Base-by-base conservation (phyloP, 768 basidiomycete genomes). In the Mycena vulgaris region DNA sequence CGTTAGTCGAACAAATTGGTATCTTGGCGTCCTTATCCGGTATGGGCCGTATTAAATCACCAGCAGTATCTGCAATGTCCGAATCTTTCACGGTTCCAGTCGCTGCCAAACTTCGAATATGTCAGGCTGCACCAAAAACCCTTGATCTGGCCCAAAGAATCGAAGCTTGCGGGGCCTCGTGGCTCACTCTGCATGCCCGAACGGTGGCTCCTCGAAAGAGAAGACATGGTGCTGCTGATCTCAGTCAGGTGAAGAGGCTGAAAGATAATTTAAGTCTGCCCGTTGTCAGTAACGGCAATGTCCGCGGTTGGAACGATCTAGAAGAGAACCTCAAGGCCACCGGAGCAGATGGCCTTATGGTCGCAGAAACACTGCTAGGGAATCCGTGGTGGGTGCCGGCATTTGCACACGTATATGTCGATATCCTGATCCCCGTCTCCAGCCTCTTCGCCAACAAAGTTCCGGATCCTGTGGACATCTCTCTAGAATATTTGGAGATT, bases 271-370 rank as follows among this genome's bases (percentile, higher is more conserved):
- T 92, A 6, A 66, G 75, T 2, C 78, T 93, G 6, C 91, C 90
- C 11, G 87, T 94, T 58, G 80, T 95, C 55, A 93, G 91, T 79
- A 95, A 95, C 75, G 94, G 94, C 14, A 95, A 95, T 75, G 93
- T 95, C 21, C 87, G 89, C 35, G 80, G 78, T 21, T 90, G 86
- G 80, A 79, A 80, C 31, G 90, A 95, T 76, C 77, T 94, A 16
- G 77, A 79, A 68, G 76, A 76, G 28, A 94, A 94, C 75, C 76
- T 86, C 58, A 75, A 78, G 33, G 82, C 81, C 52, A 93, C 93
- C 4, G 83, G 86, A 19, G 92, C 92, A 49, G 89, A 93, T 73
- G 94, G 94, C 11, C 77, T 92, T 63, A 95, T 95, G 94, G 92
- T 94, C 1, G 94, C 92, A 11, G 93, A 95, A 76, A 87, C 89